These are phyloP conservation scores for Gyrodon lividus DNA, from an alignment of 768 basidiomycete genomes.

Conservation along the genomic window DNA sequence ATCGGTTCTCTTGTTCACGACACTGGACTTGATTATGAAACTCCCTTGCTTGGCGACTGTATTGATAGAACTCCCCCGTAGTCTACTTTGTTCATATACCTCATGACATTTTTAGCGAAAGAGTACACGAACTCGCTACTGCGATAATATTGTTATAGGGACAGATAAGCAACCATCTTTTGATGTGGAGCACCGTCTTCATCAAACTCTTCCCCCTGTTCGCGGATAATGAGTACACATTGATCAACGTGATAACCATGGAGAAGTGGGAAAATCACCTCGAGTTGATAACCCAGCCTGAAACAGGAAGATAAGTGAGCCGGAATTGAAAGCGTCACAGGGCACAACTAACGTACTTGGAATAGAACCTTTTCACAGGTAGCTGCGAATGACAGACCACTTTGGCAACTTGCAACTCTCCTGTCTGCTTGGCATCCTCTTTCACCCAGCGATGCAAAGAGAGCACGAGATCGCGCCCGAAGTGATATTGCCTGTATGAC, in stretches of 20 bases:
- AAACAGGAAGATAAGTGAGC: constrained; percentile 18
- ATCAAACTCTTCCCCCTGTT: constrained; percentile 70
- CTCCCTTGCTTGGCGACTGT: constrained; percentile 30
- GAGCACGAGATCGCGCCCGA: constrained; percentile 67
- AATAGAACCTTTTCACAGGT: constrained; percentile 67
- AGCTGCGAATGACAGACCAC: constrained; percentile 73
- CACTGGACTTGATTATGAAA: constrained; percentile 25
- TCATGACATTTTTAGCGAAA: constrained; percentile 15
- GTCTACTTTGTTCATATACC: constrained; percentile 35
- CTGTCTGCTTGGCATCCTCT: constrained; percentile 33
- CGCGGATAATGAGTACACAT: constrained; percentile 23
- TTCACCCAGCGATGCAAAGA: constrained; percentile 60
- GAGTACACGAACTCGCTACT: constrained; percentile 24
- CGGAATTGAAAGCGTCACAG: constrained; percentile 11
- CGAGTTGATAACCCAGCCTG: constrained; percentile 67
- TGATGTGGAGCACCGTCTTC: constrained; percentile 87
- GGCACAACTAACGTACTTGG: constrained; percentile 48
- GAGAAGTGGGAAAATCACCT: constrained; percentile 44
- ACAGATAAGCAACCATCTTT: constrained; percentile 66
- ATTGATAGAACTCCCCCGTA: constrained; percentile 38
- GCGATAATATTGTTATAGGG: constrained; percentile 35
- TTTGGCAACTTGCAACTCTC: constrained; percentile 32
- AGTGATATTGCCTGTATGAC: constrained; percentile 58
- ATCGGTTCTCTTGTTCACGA: constrained; percentile 25
- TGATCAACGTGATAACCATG: constrained; percentile 14